A percentile compares a stretch with the other conserved stretches of the same genome.
These are phyloP conservation scores for Aureobasidium sp. DNA, from an alignment of 2,329 filamentous ascomycete genomes.

Conservation along the genomic window DNA sequence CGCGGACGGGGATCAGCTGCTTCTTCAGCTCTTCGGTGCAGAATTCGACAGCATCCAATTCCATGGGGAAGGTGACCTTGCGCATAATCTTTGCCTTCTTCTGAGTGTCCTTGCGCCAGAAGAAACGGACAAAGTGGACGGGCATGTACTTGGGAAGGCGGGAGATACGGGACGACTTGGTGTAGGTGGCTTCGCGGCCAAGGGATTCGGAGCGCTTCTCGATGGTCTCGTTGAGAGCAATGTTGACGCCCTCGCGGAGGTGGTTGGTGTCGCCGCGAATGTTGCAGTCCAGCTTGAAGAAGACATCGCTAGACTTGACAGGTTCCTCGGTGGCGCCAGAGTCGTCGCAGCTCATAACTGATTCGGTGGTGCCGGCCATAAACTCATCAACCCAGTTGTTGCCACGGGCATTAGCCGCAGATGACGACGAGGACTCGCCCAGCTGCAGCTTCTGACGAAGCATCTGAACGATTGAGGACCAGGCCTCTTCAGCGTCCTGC, in stretches of 20 bases:
- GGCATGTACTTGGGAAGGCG: constrained; percentile 91
- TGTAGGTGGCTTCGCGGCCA: constrained; percentile 74
- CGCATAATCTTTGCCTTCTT: constrained; percentile 99
- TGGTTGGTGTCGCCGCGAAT: constrained; percentile 85
- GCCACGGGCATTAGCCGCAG: constrained; percentile 12
- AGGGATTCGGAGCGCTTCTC: constrained; percentile 80
- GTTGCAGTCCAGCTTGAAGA: constrained; percentile 93
- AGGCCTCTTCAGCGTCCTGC: constrained; percentile 96
- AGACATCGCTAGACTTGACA: constrained; percentile 61
- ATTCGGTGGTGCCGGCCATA: constrained; percentile 75
- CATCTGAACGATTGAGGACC: constrained; percentile 88
- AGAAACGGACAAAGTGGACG: constrained; percentile 96
- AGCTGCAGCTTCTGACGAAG: constrained; percentile 69
- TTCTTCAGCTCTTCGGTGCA: constrained; percentile 84
- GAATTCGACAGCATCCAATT: constrained; percentile 89
- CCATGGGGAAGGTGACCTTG: constrained; percentile 92
- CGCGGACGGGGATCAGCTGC: constrained; percentile 80
- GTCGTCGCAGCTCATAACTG: constrained; percentile 77
- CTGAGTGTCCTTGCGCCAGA: constrained; percentile 90
- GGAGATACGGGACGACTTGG: constrained; percentile 83
- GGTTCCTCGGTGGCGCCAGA: constrained; percentile 67
- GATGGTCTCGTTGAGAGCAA: constrained; percentile 76
- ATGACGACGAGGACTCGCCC: constrained; percentile 55
- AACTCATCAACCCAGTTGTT: constrained; percentile 66
- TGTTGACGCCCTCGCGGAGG: constrained; percentile 76